Evolutionary conservation across 2,329 filamentous ascomycete genomes (phyloP), one percentile per base, ranked within the genome.

Genomic region (Aspergillus pseudoglaucus): DNA sequence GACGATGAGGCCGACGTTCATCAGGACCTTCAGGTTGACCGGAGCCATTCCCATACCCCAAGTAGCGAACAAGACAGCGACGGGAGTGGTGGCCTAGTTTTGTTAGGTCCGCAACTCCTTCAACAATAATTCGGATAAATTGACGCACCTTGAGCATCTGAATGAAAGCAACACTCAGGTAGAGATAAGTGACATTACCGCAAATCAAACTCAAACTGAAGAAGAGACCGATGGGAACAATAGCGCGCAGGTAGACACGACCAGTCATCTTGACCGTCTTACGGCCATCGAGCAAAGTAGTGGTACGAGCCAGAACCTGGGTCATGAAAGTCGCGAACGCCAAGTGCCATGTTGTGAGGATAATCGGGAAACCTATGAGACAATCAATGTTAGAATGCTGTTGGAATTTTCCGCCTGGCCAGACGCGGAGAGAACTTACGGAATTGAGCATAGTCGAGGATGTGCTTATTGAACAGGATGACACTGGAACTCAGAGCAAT

Each of bases 401-500:
- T 47, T 39, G 18, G 32, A 32, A 32, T 14, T 25, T 33, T 20
- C 15, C 7, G 17, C 20, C 18, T 20, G 18, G 12, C 20, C 15
- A 30, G 27, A 14, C 12, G 17, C 42, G 45, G 46, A 39, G 12
- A 23, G 17, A 17, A 64, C 84, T 77, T 79, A 88, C 85, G 81
- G 77, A 96, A 96, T 54, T 88, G 80, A 54, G 85, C 79, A 35
- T 85, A 90, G 63, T 91, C 84, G 53, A 97, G 80, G 63, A 98
- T 89, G 83, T 88, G 95, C 82, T 98, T 98, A 84, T 98, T 97
- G 85, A 96, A 97, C 53, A 98, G 78, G 68, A 98, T 98, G 66
- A 97, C 90, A 61, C 86, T 88, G 39, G 90, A 95, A 64, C 88
- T 95, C 69, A 96, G 79, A 50, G 84, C 76, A 66, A 98, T 97